Base-by-base conservation (phyloP, 257 asterid species). In the Nicotiana sylvestris region DNA sequence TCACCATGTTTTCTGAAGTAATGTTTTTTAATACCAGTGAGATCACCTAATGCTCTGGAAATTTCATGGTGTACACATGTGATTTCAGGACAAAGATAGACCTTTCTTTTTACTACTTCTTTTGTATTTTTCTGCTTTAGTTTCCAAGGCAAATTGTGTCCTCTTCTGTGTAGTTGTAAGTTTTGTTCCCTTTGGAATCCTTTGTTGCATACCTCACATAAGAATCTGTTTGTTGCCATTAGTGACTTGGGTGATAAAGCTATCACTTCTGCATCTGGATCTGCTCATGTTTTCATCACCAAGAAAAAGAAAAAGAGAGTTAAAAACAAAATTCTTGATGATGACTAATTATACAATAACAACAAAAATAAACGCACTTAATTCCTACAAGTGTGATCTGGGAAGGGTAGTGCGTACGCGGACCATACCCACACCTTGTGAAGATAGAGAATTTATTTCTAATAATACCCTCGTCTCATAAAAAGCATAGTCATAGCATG, bases 101-200 rank as follows among this genome's bases (percentile, higher is more conserved):
- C 98, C 86, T 92, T 94, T 5, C 93, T 51, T 43, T 35, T 86
- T 16, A 88, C 92, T 79, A 90, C 93, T 79, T 82, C 98, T 37
- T 91, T 91, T 3, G 84, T 89, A 9, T 88, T 90, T 77, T 91
- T 93, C 86, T 91, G 92, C 87, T 86, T 83, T 10, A 93, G 90
- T 65, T 93, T 93, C 98, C 98, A 93, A 0, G 98, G 98, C 62
- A 93, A 83, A 29, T 93, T 93, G 86, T 93, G 98, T 13, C 98
- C 98, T 72, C 98, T 86, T 79, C 97, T 74, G 87, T 93, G 98
- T 0, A 93, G 92, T 77, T 93, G 98, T n/a, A 93, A 93, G 55
- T 93, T 93, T 85, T 93, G 98, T 85, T 93, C 98, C 39, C 98
- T 80, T 49, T 93, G 98, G 66, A 93, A 93, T 16, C 98, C 98